Evolutionary conservation across 371 early-diverging fungal genomes (phyloP), one percentile per base, ranked within the genome.

Genomic region (Rhizomucor miehei): DNA sequence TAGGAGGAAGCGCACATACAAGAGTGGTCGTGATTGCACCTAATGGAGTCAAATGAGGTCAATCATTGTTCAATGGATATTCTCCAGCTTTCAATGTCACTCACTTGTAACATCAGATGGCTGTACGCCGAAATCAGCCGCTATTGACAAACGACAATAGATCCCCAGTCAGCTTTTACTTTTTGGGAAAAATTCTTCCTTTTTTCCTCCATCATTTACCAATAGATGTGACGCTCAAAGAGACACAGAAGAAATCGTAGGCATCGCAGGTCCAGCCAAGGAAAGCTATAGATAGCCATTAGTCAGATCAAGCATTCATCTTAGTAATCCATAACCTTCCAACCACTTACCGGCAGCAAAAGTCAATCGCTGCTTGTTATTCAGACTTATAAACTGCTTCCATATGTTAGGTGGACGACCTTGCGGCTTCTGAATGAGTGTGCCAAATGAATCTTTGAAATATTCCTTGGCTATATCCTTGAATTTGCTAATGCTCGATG

Each of bases 201-300:
- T 12, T 12, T 9, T 9, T 48, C 16, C 19, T 2, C 8, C 25
- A 14, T 10, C 13, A 8, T 13, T 63, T 65, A 75, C 75, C 75
- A 19, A 76, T 76, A 34, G 64, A 49, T 1, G 71, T 65, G 13
- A 71, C 68, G 6, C 67, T 62, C 35, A 87, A 66, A 3, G 81
- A 68, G 3, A 87, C 81, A 24, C 76, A 75, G 59, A 86, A 86
- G 64, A 84, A 89, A 66, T 88, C 89, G 58, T 86, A 80, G 10
- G 87, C 83, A 67, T 89, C 88, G n/a, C 86, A 60, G 20, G 82
- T 73, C 88, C 89, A 89, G 11, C 86, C 89, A 52, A 86, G 67
- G 52, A 85, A 88, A 23, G 86, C 86, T 77, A 43, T 21, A 24
- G 8, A 35, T 25, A 29, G 9, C 23, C 13, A 12, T 44, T 24